Base-by-base conservation (phyloP, 305 asterid genomes). In the Fraxinus sp. region DNA sequence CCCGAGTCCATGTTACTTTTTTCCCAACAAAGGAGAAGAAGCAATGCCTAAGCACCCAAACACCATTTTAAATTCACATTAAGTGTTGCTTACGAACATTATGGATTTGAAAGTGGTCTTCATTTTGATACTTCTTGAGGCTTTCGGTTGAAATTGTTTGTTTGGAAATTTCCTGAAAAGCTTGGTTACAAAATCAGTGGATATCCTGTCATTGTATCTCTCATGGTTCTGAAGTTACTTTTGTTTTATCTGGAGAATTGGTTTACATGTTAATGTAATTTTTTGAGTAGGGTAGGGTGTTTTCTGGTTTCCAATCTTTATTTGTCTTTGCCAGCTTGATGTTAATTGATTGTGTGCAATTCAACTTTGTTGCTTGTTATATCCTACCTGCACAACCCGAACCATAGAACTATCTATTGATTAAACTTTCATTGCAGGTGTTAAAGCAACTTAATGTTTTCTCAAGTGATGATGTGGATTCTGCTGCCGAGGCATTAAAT, bases 401-500 rank as follows among this genome's bases (percentile, higher is more conserved):
- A 14, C 37, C 75, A 4, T 14, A 30, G 14, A 20, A 5, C 41
- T 57, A 81, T 71, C 16, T 66, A 13, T 81, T 83, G 81, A 85
- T 82, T 78, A 24, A 76, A 20, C 82, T 76, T 49, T 77, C 80
- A 3, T 80, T 82, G 28, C 93, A 96, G 99, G 99, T 96, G 88
- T 85, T 96, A 74, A 83, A 91, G 78, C 91, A 96, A 80, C 94
- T 96, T 80, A 86, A 88, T 74, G 98, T 96, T 77, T 96, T 96
- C 89, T 84, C 97, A 0, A 85, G 86, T 24, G 90, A 90, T 39
- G 98, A 96, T 76, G 80, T 94, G 86, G 98, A 93, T 86, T 82
- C 97, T 82, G 99, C 98, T 80, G 97, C 99, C 30, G 98, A 96
- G 85, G 96, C 95, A 79, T 80, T 96, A 82, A 89, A 93, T 83